These are phyloP conservation scores for Erythrophleum fordii DNA, from an alignment of 306 rosid genomes.

Conservation along the genomic window DNA sequence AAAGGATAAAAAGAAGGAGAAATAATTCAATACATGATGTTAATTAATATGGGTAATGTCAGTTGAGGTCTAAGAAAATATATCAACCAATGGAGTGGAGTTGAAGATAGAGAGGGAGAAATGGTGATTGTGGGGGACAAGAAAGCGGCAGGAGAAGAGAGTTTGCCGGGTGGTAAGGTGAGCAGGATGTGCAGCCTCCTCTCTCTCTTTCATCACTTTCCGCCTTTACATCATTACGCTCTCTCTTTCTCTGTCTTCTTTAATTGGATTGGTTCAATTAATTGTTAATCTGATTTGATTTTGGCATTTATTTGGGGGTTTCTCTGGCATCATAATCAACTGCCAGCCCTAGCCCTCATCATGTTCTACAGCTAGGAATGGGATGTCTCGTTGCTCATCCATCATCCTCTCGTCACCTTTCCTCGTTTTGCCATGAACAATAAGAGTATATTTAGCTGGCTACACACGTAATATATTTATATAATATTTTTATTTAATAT, in stretches of 20 bases:
- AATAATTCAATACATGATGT: no score
- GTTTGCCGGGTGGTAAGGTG: slow-evolving; percentile 69
- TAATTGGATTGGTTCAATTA: not conserved
- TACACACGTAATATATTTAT: no score
- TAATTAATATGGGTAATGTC: no score
- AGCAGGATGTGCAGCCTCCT: slow-evolving; percentile 45
- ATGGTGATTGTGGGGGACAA: slow-evolving; percentile 61
- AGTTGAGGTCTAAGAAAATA: no score
- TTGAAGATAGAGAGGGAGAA: slow-evolving; percentile 38
- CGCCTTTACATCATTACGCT: slow-evolving; percentile 47
- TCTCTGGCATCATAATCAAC: no score
- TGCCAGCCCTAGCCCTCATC: not conserved
- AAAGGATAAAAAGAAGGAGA: no score
- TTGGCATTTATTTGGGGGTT: not conserved
- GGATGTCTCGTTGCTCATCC: not conserved
- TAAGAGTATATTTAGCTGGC: no score
- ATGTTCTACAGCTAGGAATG: not conserved
- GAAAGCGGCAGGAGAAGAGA: slow-evolving; percentile 65
- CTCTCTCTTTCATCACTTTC: slow-evolving; percentile 29
- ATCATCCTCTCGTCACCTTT: slow-evolving; percentile 34
- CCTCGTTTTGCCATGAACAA: slow-evolving; percentile 32
- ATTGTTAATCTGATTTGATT: no score
- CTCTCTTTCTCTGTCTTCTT: slow-evolving; percentile 32
- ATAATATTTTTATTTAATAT: no score
- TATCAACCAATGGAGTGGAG: not conserved